Conservation (phyloP, 176 grass and related monocot species). For the Luzula sylvatica region DNA sequence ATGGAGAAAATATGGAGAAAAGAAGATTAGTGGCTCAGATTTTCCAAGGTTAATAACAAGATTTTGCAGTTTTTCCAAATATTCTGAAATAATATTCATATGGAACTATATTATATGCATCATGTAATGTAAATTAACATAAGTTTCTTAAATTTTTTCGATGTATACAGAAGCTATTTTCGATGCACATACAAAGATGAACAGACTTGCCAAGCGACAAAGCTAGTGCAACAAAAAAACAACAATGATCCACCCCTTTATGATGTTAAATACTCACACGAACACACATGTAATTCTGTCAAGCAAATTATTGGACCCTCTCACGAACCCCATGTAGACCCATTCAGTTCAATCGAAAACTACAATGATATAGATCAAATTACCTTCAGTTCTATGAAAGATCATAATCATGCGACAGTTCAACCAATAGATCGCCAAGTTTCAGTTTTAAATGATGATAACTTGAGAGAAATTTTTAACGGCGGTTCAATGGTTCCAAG, state of each 20-base stretch:
- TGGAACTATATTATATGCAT: not conserved
- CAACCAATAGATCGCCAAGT: not conserved
- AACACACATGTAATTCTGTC: constrained; percentile 6
- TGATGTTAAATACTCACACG: constrained; percentile 9
- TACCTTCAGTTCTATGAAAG: too few species aligned
- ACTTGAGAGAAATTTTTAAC: not conserved
- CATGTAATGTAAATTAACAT: not conserved
- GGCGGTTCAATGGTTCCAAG: not conserved
- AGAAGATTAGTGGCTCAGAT: constrained; percentile 56
- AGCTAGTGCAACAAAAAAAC: constrained; percentile 5
- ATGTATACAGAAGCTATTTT: constrained; percentile 9
- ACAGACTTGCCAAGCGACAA: constrained; percentile 12
- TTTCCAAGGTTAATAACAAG: constrained; percentile 65
- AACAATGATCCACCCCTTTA: not conserved
- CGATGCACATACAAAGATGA: constrained; percentile 19
- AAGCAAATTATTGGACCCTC: not conserved
- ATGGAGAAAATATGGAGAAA: constrained; percentile 93
- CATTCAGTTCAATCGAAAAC: not conserved
- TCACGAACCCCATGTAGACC: not conserved
- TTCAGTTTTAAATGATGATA: too few species aligned
- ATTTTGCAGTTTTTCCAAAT: not conserved
- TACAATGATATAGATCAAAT: not conserved
- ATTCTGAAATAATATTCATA: not conserved
- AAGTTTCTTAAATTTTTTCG: not conserved
- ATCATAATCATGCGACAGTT: too few species aligned